Evolutionary conservation across 2,329 filamentous ascomycete genomes (phyloP).

Genomic region (Ascochyta viciae-villosae): DNA sequence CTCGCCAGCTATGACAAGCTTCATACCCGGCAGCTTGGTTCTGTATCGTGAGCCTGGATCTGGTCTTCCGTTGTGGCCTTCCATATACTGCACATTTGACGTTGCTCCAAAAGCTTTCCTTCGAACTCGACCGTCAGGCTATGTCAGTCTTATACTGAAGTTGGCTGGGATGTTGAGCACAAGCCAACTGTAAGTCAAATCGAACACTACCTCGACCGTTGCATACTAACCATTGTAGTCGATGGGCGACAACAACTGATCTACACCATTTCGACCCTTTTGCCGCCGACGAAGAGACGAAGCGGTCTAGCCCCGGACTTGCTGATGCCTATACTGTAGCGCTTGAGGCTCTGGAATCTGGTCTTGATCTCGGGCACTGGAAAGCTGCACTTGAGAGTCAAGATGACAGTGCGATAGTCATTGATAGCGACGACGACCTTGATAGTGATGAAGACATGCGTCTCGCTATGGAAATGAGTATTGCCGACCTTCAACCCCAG

Average conservation of each 20-base stretch:
- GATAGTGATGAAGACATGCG: constrained; percentile 2
- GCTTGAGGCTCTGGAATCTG: not conserved
- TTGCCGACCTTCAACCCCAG: not conserved
- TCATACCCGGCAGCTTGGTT: not conserved
- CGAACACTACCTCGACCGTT: not conserved
- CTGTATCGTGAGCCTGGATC: not conserved
- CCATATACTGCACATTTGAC: constrained; percentile 25
- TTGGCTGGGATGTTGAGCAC: not conserved
- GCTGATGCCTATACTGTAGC: constrained; percentile 20
- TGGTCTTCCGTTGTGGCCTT: not conserved
- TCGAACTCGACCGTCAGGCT: constrained; percentile 17
- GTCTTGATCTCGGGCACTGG: constrained; percentile 22
- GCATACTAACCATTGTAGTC: constrained; percentile 21
- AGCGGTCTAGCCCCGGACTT: constrained; percentile 14
- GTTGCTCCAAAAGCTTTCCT: constrained; percentile 18
- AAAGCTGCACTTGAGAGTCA: not conserved
- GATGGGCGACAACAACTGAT: constrained; percentile 26
- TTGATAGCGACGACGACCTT: not conserved
- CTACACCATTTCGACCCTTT: constrained; percentile 24
- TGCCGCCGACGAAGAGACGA: not conserved
- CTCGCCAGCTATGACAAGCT: not conserved
- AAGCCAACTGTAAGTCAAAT: not conserved
- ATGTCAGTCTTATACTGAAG: constrained; percentile 16
- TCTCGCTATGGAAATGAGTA: not conserved
- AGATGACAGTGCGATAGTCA: not conserved